phyloP scores from a whole-genome alignment of 1,139 yeast genomes.

The Suhomyces coccinellae region DNA sequence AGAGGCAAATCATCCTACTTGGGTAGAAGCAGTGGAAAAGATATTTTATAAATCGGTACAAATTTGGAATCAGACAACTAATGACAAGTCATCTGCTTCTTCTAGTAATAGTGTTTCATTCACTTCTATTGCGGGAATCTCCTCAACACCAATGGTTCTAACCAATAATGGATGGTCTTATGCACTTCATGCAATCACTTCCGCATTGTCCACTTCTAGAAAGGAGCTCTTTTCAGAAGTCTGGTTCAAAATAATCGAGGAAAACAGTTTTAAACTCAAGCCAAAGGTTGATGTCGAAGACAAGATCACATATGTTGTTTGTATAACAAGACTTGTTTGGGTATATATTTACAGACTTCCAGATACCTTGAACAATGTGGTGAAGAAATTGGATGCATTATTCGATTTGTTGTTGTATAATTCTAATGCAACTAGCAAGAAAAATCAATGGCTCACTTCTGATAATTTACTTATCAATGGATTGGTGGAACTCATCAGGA shows the following conservation, averaged over 20 bases:
- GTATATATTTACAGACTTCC: conserved; percentile 83
- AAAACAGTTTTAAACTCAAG: conserved; percentile 36
- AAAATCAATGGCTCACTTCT: conserved; percentile 69
- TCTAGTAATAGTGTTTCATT: neutral
- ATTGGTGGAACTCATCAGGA: conserved; percentile 67
- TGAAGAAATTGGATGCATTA: conserved; percentile 54
- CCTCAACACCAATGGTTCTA: neutral
- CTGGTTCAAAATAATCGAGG: conserved; percentile 74
- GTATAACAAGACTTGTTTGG: conserved; percentile 80
- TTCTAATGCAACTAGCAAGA: conserved; percentile 46
- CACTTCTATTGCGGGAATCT: conserved; percentile 2
- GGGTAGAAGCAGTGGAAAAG: conserved; percentile 78
- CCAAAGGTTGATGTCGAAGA: conserved; percentile 54
- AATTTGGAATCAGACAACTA: conserved; percentile 31
- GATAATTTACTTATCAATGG: conserved; percentile 65
- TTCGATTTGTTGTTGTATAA: conserved; percentile 57
- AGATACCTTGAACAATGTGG: conserved; percentile 84
- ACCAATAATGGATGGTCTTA: conserved; percentile 63
- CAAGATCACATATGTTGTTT: conserved; percentile 60
- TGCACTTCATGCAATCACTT: conserved; percentile 68
- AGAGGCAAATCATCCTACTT: conserved; percentile 92
- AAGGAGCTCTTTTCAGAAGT: conserved; percentile 69
- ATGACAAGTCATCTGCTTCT: conserved; percentile 3
- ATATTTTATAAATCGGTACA: conserved; percentile 54
- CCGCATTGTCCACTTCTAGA: conserved; percentile 80